Evolutionary conservation across 192 early-diverging fungal species (phyloP).

Genomic region (Podila epigama): DNA sequence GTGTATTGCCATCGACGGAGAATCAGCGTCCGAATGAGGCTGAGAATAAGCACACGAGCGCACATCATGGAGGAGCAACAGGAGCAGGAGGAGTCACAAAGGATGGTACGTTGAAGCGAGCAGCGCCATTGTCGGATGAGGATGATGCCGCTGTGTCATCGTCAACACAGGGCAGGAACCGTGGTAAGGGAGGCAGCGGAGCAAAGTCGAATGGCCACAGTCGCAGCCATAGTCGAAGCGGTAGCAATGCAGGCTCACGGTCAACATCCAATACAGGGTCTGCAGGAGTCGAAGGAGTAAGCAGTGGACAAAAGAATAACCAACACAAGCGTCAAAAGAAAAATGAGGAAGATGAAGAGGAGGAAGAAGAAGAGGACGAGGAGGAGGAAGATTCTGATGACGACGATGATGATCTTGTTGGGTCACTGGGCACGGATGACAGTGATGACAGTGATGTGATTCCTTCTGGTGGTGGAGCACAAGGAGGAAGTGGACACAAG

Average conservation of each 20-base stretch:
- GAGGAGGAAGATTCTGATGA: conserved; percentile 25
- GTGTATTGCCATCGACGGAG: conserved; percentile 42
- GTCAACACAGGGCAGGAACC: conserved; percentile 22
- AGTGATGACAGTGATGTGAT: conserved; percentile 43
- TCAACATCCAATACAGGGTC: no score
- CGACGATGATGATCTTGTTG: conserved; percentile 38
- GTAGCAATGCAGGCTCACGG: conserved; percentile 37
- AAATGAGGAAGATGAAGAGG: conserved; percentile 35
- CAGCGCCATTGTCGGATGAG: conserved; percentile 38
- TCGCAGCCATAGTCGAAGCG: conserved; percentile 39
- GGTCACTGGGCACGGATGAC: conserved; percentile 34
- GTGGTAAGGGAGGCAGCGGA: conserved; percentile 1
- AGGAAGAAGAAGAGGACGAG: conserved; percentile 36
- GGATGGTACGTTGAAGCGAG: conserved; percentile 34
- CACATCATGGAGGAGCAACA: no score
- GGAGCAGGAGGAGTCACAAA: conserved; percentile 4
- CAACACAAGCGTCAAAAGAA: conserved; percentile 7
- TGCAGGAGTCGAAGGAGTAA: conserved; percentile 29
- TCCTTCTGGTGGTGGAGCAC: background rate
- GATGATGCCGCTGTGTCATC: conserved; percentile 28
- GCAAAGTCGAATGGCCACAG: conserved; percentile 30
- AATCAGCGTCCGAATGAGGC: no score
- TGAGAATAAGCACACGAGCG: no score
- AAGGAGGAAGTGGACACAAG: conserved; percentile 8
- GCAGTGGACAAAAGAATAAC: conserved; percentile 41